Base-by-base conservation (phyloP, 2,329 filamentous ascomycete species). In the Ceratocystis albifundus region DNA sequence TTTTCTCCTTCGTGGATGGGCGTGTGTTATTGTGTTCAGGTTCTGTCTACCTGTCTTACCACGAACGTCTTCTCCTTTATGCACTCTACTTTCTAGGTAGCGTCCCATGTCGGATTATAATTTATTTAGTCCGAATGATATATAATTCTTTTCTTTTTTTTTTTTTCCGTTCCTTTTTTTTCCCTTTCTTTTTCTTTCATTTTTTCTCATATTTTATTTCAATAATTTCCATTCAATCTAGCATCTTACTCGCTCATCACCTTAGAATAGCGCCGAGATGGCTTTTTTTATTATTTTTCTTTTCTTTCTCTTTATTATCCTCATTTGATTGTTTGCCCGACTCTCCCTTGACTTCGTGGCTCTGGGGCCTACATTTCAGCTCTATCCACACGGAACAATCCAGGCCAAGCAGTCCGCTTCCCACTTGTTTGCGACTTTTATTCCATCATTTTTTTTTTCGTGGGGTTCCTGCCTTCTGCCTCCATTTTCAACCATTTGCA, bases 131-230 rank as follows among this genome's bases (percentile, higher is more conserved):
- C 15, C 53, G 17, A 15, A 57, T 57, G 53, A 30, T 57, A 30
- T 12, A 57, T 57, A 6, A 17, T 57, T 6, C 4, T 28, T 55
- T 55, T 8, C 30, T 55, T 55, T 25, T 30, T 55, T 1, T 10
- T 59, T 57, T 61, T 71, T 67, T 68, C 53, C 53, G 32, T 65
- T 44, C n/a, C 28, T n/a, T 48, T n/a, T 48, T 20, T 48, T 48
- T 48, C 12, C 25, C 3, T 5, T 30, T 36, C 4, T 41, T 41
- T 41, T 41, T 12, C 4, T 41, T 41, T 41, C 12, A 4, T n/a
- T 46, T 5, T 20, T n/a, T 46, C 20, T 48, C 20, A 28, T 5
- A 1, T 30, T 36, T 0, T 41, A 12, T 41, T 41, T 15, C 36
- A 41, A 4, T 41, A 41, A 41, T 41, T 41, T 41, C 12, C 36